phyloP scores from a whole-genome alignment of 2,329 filamentous ascomycete species.

The Ceratocystis papillata region DNA sequence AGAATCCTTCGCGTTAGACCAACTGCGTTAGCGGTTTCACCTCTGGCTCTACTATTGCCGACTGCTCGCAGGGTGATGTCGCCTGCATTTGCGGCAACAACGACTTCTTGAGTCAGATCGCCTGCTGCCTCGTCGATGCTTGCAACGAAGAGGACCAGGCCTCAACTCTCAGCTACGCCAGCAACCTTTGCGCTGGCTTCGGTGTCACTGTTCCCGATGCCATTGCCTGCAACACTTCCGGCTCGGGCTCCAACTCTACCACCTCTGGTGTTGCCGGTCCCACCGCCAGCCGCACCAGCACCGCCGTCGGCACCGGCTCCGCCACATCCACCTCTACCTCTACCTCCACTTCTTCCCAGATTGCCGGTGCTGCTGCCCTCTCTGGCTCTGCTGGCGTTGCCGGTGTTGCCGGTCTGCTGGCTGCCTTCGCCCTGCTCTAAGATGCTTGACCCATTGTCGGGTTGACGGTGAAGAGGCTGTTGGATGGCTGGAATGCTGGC shows the following conservation, averaged over 20 bases:
- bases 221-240: constrained; percentile 31
- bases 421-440: constrained; percentile 23
- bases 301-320: not conserved
- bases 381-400: constrained; percentile 11
- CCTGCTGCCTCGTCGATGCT: constrained; percentile 34
- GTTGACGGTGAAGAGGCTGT: not conserved
- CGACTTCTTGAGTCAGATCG: constrained; percentile 34
- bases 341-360: constrained; percentile 6
- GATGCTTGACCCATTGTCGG: not conserved
- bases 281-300: not conserved
- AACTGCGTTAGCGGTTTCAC: constrained; percentile 32
- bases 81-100: constrained; percentile 36
- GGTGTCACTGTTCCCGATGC: constrained; percentile 33
- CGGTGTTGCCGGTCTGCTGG: constrained; percentile 21
- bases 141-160: constrained; percentile 32
- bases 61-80: constrained; percentile 34
- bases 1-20: constrained; percentile 27
- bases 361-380: not conserved
- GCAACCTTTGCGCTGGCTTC: constrained; percentile 33
- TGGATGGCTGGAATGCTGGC: not conserved
- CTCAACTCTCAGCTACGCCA: constrained; percentile 33
- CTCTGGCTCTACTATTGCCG: constrained; percentile 31
- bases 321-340: not conserved
- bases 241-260: not conserved
- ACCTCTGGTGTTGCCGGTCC: not conserved